Evolutionary conservation across 1,284 basidiomycete species (phyloP).

Genomic region (Hymenochaete sp.): DNA sequence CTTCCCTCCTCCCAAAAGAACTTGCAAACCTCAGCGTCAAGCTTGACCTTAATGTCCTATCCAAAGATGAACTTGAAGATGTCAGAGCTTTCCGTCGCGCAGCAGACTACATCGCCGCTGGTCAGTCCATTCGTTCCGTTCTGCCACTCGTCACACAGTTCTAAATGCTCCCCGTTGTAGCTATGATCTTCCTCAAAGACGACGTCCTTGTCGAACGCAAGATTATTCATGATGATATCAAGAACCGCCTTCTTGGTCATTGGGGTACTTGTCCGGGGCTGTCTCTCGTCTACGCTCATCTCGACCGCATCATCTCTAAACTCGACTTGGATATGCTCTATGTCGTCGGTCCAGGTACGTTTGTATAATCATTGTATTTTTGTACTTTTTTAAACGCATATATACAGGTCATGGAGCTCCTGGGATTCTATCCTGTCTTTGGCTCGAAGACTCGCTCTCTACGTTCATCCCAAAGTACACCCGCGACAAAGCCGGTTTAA

Average conservation of each 20-base stretch:
- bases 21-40: conserved; percentile 38
- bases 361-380: conserved; percentile 11
- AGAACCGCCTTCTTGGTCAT: conserved; percentile 69
- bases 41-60: conserved; percentile 37
- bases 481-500: conserved; percentile 53
- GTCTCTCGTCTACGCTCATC: conserved; percentile 70
- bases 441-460: conserved; percentile 73
- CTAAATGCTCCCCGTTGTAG: conserved; percentile 26
- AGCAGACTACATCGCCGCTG: conserved; percentile 59
- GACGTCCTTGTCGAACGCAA: conserved; percentile 62
- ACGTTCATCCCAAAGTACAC: conserved; percentile 67
- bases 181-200: conserved; percentile 74
- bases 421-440: conserved; percentile 70
- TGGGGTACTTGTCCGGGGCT: conserved; percentile 78
- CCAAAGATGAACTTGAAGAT: conserved; percentile 39
- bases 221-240: conserved; percentile 61
- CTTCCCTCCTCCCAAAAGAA: conserved; percentile 47
- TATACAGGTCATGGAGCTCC: conserved; percentile 68
- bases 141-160: conserved; percentile 7
- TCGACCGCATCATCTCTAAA: conserved; percentile 66
- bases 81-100: conserved; percentile 48
- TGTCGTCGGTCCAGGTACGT: conserved; percentile 58
- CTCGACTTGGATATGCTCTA: conserved; percentile 54
- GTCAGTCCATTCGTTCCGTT: conserved; percentile 27
- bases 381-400: neutral